A percentile compares a stretch with the other conserved stretches of the same genome.
These are phyloP conservation scores for Hypoxylon fragiforme DNA, from an alignment of 495 filamentous ascomycete genomes.

Conservation along the genomic window DNA sequence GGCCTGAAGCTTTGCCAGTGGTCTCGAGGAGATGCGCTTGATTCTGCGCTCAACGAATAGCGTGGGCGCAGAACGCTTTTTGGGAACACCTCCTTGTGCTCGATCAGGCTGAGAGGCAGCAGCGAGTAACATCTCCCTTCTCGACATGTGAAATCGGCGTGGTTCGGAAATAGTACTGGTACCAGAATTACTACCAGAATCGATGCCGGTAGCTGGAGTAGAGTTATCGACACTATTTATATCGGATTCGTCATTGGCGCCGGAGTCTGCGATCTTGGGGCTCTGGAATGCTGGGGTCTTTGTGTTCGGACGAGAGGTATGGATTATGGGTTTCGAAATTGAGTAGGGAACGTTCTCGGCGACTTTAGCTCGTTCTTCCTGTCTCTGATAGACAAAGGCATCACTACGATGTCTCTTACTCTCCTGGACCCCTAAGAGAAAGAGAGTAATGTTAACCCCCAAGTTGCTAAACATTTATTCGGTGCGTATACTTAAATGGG, in stretches of 20 bases:
- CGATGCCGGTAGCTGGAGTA: not conserved
- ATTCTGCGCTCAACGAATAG: slow-evolving; percentile 54
- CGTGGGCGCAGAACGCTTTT: slow-evolving; percentile 45
- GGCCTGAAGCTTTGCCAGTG: slow-evolving; percentile 22
- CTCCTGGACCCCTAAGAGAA: slow-evolving; percentile 32
- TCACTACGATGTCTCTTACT: slow-evolving; percentile 49
- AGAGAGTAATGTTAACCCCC: slow-evolving; percentile 17
- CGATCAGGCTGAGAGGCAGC: slow-evolving; percentile 24
- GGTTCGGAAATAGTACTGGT: slow-evolving; percentile 24
- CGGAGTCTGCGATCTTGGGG: slow-evolving; percentile 9
- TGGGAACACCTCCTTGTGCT: slow-evolving; percentile 33
- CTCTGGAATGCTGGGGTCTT: slow-evolving; percentile 23
- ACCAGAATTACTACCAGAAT: no score
- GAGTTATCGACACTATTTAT: slow-evolving; percentile 2
- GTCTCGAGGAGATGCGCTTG: slow-evolving; percentile 36
- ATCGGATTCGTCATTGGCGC: not conserved
- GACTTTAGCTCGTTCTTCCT: slow-evolving; percentile 26
- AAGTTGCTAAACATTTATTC: slow-evolving; percentile 25
- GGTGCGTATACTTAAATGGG: slow-evolving; percentile 12
- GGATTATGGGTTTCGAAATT: slow-evolving; percentile 29
- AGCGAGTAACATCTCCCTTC: slow-evolving; percentile 36
- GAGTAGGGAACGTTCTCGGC: slow-evolving; percentile 26
- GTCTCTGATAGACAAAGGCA: slow-evolving; percentile 49
- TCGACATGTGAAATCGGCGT: slow-evolving; percentile 55
- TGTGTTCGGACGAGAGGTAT: slow-evolving; percentile 22